Evolutionary conservation across 2,329 filamentous ascomycete genomes (phyloP), one percentile per base, ranked within the genome.

Genomic region (Botrytis byssoidea): DNA sequence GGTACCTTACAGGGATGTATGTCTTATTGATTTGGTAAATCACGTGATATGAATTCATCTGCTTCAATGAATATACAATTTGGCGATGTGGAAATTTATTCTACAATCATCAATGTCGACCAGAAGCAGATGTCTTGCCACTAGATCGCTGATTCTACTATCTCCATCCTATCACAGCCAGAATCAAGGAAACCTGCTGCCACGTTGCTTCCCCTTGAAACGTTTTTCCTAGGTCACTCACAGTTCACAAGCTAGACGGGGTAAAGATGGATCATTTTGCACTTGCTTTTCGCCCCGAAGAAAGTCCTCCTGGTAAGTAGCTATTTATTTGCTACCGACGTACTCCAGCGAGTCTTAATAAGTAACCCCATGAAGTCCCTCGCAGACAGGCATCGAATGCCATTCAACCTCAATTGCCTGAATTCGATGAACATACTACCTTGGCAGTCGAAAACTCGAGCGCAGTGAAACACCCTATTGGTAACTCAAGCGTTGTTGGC

Each of bases 401-500:
- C 18, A 42, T 6, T 42, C 48, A 68, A 42, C 35, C 48, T 42
- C 48, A 7, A 25, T 32, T 32, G 18, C 35, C 48, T 32, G 12
- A 1, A 2, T 8, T 57, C n/a, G 0, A 42, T 22, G 48, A 35
- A 16, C 6, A 32, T 57, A 14, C 35, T 12, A 42, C 10, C 32
- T 16, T 10, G 5, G 8, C 29, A 4, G 35, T 66, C 5, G 32
- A 1, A 16, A 37, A 8, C 22, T 48, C 64, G 20, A 9, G 4
- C 18, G 22, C 4, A 16, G 25, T 12, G 0, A 5, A 67, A 20
- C 6, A 7, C 1, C 0, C 44, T 29, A 12, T 14, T 40, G 6
- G 8, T 67, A 51, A 12, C 20, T 14, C 22, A 20, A 7, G 4
- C 37, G 22, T 25, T n/a, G 16, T 14, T 4, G 61, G 37, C 40